Percentiles rank a stretch among this genome's conserved stretches.
These are phyloP conservation scores for Hypocreales sp. DNA, from an alignment of 2,329 filamentous ascomycete species.

Conservation along the genomic window DNA sequence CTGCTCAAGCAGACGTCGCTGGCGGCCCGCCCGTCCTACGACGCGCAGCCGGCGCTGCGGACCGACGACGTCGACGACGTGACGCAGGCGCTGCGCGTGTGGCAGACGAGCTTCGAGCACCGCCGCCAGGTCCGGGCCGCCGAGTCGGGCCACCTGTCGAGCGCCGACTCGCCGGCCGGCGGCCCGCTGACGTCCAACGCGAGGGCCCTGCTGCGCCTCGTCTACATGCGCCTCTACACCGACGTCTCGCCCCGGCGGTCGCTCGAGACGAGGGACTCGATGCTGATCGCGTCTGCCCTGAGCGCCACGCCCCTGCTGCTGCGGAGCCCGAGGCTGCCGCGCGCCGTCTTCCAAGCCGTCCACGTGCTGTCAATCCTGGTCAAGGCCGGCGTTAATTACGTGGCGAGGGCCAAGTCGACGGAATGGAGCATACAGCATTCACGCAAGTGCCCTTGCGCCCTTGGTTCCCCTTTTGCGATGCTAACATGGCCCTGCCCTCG, in stretches of 20 bases:
- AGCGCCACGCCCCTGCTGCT: constrained; percentile 41
- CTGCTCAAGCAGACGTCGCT: constrained; percentile 49
- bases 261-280: constrained; percentile 49
- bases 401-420: constrained; percentile 42
- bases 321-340: constrained; percentile 42
- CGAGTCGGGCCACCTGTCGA: constrained; percentile 28
- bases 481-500: no score
- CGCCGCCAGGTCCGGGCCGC: constrained; percentile 34
- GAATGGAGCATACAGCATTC: constrained; percentile 51
- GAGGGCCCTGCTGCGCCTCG: constrained; percentile 42
- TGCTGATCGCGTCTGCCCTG: constrained; percentile 44
- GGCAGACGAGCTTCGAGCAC: constrained; percentile 43
- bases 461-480: no score
- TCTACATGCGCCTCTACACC: constrained; percentile 50
- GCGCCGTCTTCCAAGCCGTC: constrained; percentile 51
- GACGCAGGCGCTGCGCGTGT: constrained; percentile 37
- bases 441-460: no score
- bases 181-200: constrained; percentile 53
- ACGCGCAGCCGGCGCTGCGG: constrained; percentile 32
- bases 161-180: constrained; percentile 34
- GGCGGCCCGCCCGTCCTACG: constrained; percentile 30
- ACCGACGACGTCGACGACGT: constrained; percentile 41
- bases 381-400: constrained; percentile 46
- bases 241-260: constrained; percentile 47
- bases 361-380: constrained; percentile 54